phyloP scores from a whole-genome alignment of 768 basidiomycete genomes.

The Termitomyces bulborhizus region DNA sequence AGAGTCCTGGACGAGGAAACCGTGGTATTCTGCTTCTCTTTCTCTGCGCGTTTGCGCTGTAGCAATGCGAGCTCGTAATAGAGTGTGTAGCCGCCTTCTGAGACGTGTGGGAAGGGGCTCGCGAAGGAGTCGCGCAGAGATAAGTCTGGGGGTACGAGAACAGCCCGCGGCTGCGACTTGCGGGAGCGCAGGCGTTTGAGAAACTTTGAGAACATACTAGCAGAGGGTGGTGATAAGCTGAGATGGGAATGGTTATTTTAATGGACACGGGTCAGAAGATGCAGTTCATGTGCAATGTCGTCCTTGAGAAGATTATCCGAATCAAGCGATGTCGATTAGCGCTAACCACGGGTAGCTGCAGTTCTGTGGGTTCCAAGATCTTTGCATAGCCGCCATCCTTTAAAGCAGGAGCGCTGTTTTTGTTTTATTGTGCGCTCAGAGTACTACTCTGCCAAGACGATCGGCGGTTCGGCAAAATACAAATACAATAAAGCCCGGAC shows the following conservation, averaged over 20 bases:
- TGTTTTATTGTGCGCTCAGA: neutral
- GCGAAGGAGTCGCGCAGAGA: slow-evolving; percentile 28
- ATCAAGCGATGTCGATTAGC: neutral
- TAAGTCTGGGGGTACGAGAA: slow-evolving; percentile 27
- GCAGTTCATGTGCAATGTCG: slow-evolving; percentile 10
- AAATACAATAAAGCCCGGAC: neutral
- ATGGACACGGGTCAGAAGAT: slow-evolving; percentile 15
- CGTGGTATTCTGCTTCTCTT: slow-evolving; percentile 1
- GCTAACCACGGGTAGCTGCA: neutral
- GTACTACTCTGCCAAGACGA: neutral
- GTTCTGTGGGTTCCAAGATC: neutral
- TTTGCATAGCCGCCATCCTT: neutral
- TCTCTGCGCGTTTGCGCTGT: slow-evolving; percentile 9
- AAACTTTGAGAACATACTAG: slow-evolving; percentile 25
- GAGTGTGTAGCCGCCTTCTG: slow-evolving; percentile 33
- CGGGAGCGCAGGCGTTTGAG: slow-evolving; percentile 17
- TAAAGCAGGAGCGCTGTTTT: neutral
- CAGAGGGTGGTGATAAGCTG: slow-evolving; percentile 4
- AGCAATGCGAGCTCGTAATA: slow-evolving; percentile 27
- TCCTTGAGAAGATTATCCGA: slow-evolving; percentile 3
- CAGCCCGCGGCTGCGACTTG: slow-evolving; percentile 8
- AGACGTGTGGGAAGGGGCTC: slow-evolving; percentile 33
- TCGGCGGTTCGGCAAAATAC: slow-evolving; percentile 1
- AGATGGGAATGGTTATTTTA: slow-evolving; percentile 1
- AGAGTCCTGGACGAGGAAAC: slow-evolving; percentile 6